Evolutionary conservation across 352 stramenopile species (phyloP).

Genomic region (Lagenidium sp.): DNA sequence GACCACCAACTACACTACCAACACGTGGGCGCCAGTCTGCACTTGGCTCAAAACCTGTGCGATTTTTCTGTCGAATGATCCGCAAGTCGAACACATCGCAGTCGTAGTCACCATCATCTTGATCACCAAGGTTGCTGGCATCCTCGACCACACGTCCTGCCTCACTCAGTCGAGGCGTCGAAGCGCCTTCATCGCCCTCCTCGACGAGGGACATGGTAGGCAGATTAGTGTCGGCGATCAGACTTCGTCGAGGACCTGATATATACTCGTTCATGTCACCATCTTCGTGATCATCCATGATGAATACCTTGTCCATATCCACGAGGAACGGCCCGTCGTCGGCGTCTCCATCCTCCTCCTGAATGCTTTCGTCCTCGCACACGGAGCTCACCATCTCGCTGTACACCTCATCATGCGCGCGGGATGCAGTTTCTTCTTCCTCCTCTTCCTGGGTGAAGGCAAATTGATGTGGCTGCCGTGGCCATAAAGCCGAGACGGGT

Average conservation of each 20-base stretch:
- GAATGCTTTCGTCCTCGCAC: constrained; percentile 48
- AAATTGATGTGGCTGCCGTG: constrained; percentile 73
- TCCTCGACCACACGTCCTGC: neutral
- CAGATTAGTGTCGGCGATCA: too few relatives aligned
- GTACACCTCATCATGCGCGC: constrained; percentile 72
- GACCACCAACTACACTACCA: constrained; percentile 40
- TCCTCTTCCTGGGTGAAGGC: constrained; percentile 82
- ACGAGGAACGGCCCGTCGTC: constrained; percentile 6
- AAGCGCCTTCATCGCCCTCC: constrained; percentile 7
- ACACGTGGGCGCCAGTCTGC: constrained; percentile 59
- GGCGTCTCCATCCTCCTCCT: constrained; percentile 31
- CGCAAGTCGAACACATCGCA: constrained; percentile 68
- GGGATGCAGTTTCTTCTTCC: constrained; percentile 34
- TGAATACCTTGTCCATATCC: constrained; percentile 39
- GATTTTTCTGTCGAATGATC: constrained; percentile 69
- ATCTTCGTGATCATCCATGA: constrained; percentile 43
- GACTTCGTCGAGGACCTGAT: too few relatives aligned
- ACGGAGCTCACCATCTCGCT: constrained; percentile 64
- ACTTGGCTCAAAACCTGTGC: constrained; percentile 74
- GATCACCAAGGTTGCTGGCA: constrained; percentile 9
- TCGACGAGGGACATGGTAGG: too few relatives aligned
- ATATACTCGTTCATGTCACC: constrained; percentile 1
- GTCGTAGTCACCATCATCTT: constrained; percentile 27
- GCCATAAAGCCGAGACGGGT: constrained; percentile 65
- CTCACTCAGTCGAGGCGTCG: neutral